Conservation (phyloP, 192 early-diverging fungal species). For the Powellomyces hirtus region DNA sequence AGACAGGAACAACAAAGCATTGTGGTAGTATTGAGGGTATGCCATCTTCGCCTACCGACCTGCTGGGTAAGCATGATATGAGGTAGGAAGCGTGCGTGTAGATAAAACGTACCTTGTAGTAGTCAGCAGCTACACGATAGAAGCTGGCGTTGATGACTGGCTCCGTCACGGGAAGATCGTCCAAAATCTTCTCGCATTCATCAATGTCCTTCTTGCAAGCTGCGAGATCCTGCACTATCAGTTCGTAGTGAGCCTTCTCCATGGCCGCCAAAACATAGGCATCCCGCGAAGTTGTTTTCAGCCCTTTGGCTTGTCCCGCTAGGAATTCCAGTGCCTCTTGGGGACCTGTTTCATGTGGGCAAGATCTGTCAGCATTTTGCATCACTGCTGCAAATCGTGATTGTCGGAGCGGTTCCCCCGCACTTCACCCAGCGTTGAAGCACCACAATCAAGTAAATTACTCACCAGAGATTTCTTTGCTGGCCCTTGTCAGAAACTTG, state of each 20-base stretch:
- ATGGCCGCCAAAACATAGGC: constrained; percentile 83
- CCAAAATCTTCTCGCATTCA: constrained; percentile 80
- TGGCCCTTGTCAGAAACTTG: constrained; percentile 73
- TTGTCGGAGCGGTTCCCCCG: too few relatives aligned
- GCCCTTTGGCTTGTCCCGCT: constrained; percentile 62
- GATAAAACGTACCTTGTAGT: constrained; percentile 95
- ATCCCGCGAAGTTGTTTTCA: constrained; percentile 70
- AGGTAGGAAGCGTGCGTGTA: too few relatives aligned
- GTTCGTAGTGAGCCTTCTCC: constrained; percentile 82
- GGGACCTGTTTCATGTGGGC: constrained; percentile 42
- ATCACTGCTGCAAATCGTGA: too few relatives aligned
- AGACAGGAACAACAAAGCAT: constrained; percentile 88
- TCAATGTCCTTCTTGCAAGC: constrained; percentile 83
- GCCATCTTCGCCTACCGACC: constrained; percentile 72
- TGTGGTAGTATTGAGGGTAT: constrained; percentile 94
- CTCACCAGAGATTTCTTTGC: constrained; percentile 45
- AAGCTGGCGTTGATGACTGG: constrained; percentile 86
- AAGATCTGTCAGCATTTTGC: too few relatives aligned
- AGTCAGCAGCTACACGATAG: constrained; percentile 94
- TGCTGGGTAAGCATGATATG: too few relatives aligned
- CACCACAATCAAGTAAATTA: neutral
- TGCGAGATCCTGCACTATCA: constrained; percentile 76
- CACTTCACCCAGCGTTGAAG: too few relatives aligned
- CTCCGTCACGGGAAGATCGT: constrained; percentile 71
- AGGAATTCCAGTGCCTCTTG: constrained; percentile 77